Conservation (phyloP, 2,329 filamentous ascomycete species). For the Plectosphaerella plurivora region DNA sequence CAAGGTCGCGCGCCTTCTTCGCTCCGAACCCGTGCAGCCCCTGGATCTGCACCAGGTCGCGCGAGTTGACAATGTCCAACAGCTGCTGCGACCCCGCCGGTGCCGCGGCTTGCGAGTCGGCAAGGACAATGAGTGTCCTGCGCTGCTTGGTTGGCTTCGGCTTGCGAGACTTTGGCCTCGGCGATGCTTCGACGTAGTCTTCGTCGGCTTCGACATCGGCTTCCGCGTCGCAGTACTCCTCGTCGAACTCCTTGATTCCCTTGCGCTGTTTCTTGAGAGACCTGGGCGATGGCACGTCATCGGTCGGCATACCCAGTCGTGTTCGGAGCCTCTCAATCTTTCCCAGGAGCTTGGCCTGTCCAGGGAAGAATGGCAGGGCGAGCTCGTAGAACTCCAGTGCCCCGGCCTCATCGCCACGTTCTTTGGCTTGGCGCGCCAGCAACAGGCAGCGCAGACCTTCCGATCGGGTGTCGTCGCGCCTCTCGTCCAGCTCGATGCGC, state of each 20-base stretch:
- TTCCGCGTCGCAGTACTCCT: constrained; percentile 33
- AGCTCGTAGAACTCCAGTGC: constrained; percentile 83
- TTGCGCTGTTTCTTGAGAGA: constrained; percentile 15
- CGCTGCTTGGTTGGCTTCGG: constrained; percentile 16
- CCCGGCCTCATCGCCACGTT: constrained; percentile 70
- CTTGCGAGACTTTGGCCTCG: constrained; percentile 23
- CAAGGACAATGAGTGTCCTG: not conserved
- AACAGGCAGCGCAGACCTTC: constrained; percentile 82
- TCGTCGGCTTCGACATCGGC: constrained; percentile 39
- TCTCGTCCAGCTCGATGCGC: constrained; percentile 66
- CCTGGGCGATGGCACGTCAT: not conserved
- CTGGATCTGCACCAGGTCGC: constrained; percentile 61
- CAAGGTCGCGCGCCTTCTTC: constrained; percentile 63
- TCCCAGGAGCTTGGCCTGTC: constrained; percentile 69
- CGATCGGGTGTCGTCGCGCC: constrained; percentile 64
- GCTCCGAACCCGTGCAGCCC: constrained; percentile 65
- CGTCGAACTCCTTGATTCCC: constrained; percentile 28
- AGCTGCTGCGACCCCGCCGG: constrained; percentile 57
- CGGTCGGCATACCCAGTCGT: constrained; percentile 35
- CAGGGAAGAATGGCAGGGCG: constrained; percentile 80
- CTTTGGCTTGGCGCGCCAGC: constrained; percentile 89
- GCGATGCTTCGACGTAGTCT: constrained; percentile 20
- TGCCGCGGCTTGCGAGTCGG: not conserved
- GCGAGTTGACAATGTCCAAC: constrained; percentile 69
- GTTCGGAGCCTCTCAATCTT: constrained; percentile 63